Conservation (phyloP, 257 asterid genomes). For the Nicotiana paniculata region DNA sequence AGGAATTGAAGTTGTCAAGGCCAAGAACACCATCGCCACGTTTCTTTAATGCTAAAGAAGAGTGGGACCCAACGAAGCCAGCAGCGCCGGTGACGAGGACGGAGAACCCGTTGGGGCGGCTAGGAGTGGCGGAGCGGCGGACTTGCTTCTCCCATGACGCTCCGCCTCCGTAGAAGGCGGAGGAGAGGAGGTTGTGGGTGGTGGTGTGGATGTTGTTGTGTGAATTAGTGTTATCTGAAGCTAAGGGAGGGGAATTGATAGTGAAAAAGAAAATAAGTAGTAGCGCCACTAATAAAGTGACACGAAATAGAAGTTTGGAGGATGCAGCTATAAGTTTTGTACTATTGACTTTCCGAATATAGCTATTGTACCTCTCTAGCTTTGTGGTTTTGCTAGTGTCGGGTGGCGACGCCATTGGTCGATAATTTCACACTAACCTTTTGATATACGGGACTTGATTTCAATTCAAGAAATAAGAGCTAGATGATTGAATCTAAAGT, state of each 20-base stretch:
- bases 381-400: conserved; percentile 60
- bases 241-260: conserved; percentile 50
- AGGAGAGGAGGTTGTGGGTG: conserved; percentile 49
- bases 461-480: too few species aligned
- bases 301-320: conserved; percentile 83
- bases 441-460: background rate
- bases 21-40: conserved; percentile 95
- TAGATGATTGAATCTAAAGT: too few species aligned
- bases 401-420: conserved; percentile 32
- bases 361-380: conserved; percentile 72
- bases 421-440: conserved; percentile 35
- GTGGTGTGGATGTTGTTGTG: conserved; percentile 41
- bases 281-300: conserved; percentile 69
- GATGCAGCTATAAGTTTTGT: conserved; percentile 75
- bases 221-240: background rate
- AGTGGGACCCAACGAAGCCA: conserved; percentile 88
- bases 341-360: conserved; percentile 68
- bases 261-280: conserved; percentile 75
- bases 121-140: conserved; percentile 81
- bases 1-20: conserved; percentile 78
- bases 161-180: conserved; percentile 66
- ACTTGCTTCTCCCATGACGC: conserved; percentile 79
- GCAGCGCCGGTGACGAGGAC: conserved; percentile 89
- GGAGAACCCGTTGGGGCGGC: conserved; percentile 71
- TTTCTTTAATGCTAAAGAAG: conserved; percentile 64